Base-by-base conservation (phyloP, 2,329 filamentous ascomycete genomes). In the Metarhizium rileyi region DNA sequence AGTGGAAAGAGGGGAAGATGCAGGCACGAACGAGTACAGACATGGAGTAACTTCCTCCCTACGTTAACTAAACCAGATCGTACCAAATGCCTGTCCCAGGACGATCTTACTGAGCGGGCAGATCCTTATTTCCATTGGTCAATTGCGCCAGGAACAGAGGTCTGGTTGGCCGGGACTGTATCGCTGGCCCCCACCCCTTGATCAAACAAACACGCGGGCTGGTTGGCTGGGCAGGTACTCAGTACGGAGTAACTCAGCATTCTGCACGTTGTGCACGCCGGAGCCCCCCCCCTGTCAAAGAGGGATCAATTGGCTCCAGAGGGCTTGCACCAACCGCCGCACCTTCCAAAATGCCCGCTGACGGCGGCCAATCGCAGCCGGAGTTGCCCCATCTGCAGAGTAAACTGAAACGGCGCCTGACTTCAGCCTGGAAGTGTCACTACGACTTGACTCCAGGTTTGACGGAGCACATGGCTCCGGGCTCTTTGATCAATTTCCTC, bases 81-180 rank as follows among this genome's bases (percentile, higher is more conserved):
- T 38, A 20, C 35, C 35, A 38, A 22, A 38, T 22, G 35, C 35
- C 35, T 38, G 35, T 12, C n/a, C n/a, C 16, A 33, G 30, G 10
- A 14, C 14, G 35, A 38, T 38, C 35, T 38, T 5, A 16, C 10
- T 38, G 6, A 4, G 35, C 35, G 38, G 42, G 41, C 22, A n/a
- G 27, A 6, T 10, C 30, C 36, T 28, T 26, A 46, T 22, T 49
- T 36, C 28, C 44, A 53, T 53, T 54, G 53, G 53, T 40, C 48
- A 16, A 45, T 18, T 16, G 7, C 16, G 40, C 35, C 54, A 56
- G 54, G 54, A 53, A 55, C 54, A 49, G 51, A 41, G 41, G 44
- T 50, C 40, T 49, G 51, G 47, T 56, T 56, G 54, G 54, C 30
- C 23, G 47, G 40, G 26, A 23, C n/a, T 18, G 27, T 16, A 16